A percentile compares a stretch with the other conserved stretches of the same genome.
Evolutionary conservation across 768 basidiomycete genomes (phyloP).

Genomic region (Podaxis carcinomalis): DNA sequence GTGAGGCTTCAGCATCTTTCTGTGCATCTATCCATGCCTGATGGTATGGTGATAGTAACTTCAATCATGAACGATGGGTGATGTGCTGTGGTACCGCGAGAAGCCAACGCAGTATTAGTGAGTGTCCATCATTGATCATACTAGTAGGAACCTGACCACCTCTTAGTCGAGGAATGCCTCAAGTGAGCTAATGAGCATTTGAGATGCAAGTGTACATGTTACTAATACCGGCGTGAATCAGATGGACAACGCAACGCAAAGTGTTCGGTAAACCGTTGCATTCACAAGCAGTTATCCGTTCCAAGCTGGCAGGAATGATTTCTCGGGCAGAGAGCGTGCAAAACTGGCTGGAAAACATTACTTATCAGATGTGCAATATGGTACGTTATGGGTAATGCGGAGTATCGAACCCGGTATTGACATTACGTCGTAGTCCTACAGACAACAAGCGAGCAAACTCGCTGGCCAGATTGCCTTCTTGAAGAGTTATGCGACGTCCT

Average conservation of each 20-base stretch:
- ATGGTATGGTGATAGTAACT: conserved; percentile 50
- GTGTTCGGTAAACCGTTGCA: conserved; percentile 88
- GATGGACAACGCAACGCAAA: conserved; percentile 85
- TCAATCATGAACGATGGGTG: conserved; percentile 94
- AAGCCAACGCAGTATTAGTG: conserved; percentile 30
- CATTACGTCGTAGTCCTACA: conserved; percentile 44
- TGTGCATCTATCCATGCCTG: not conserved
- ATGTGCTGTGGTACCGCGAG: conserved; percentile 78
- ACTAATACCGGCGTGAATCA: conserved; percentile 18
- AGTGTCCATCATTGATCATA: conserved; percentile 9
- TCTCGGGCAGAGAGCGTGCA: conserved; percentile 63
- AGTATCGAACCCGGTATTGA: not conserved
- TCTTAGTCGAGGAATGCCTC: conserved; percentile 75
- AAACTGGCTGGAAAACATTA: conserved; percentile 82
- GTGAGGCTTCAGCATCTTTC: conserved; percentile 8
- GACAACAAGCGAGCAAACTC: conserved; percentile 69
- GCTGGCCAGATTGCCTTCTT: conserved; percentile 76
- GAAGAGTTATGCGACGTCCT: conserved; percentile 62
- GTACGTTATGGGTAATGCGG: conserved; percentile 20
- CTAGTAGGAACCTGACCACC: not conserved
- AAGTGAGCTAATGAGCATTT: conserved; percentile 39
- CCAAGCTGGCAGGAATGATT: conserved; percentile 89
- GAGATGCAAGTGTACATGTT: not conserved
- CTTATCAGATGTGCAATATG: conserved; percentile 89
- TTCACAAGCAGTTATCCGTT: conserved; percentile 82